phyloP scores from a whole-genome alignment of 176 grass and related monocot genomes.

The Bonia amplexicaulis region DNA sequence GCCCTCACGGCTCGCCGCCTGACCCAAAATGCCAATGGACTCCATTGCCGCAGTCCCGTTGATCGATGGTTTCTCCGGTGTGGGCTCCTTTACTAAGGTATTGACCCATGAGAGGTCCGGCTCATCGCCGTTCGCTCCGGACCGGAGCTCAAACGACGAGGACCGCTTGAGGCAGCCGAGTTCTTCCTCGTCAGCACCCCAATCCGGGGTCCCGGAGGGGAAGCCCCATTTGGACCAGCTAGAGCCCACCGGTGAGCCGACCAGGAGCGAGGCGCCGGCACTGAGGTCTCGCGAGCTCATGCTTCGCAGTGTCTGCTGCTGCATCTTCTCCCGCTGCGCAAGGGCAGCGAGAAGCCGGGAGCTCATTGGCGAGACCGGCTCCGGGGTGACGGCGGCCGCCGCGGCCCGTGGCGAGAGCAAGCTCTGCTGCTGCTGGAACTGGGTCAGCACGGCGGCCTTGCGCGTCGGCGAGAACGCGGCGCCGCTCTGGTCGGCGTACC shows the following conservation, averaged over 20 bases:
- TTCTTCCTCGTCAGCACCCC: conserved; percentile 56
- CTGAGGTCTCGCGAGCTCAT: conserved; percentile 66
- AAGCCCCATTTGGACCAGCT: conserved; percentile 60
- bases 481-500: conserved; percentile 34
- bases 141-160: conserved; percentile 50
- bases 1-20: background rate
- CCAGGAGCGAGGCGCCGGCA: conserved; percentile 20
- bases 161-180: conserved; percentile 54
- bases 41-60: background rate
- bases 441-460: conserved; percentile 42
- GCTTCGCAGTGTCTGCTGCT: conserved; percentile 63
- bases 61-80: conserved; percentile 29
- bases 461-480: conserved; percentile 38
- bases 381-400: background rate
- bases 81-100: conserved; percentile 58
- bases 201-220: conserved; percentile 41
- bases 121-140: conserved; percentile 35
- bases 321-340: conserved; percentile 56
- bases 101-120: conserved; percentile 72
- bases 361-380: conserved; percentile 55
- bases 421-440: conserved; percentile 63
- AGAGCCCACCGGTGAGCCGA: conserved; percentile 38
- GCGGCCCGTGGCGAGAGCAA: conserved; percentile 38
- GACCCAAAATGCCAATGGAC: conserved; percentile 27
- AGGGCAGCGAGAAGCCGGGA: conserved; percentile 41